phyloP scores from a whole-genome alignment of 106 monocot species.

The Apostasia shenzhenica region DNA sequence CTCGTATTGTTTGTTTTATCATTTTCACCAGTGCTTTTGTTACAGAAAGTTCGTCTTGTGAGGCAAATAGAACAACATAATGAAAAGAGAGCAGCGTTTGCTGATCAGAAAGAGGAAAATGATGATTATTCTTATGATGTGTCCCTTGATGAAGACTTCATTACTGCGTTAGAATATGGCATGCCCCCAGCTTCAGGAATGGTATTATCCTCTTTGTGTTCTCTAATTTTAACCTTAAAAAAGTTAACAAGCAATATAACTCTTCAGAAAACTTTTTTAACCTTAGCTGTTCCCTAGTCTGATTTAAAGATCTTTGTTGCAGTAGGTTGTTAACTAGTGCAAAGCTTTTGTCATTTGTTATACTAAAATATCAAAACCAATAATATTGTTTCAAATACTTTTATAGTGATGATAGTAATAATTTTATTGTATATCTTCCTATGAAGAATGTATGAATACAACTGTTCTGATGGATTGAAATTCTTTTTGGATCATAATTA shows the following conservation, averaged over 20 bases:
- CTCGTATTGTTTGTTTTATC: too few species aligned
- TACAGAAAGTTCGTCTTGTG: slow-evolving; percentile 74
- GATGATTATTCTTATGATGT: slow-evolving; percentile 85
- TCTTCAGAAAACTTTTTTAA: background rate
- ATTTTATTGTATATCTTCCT: too few species aligned
- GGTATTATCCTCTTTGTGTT: slow-evolving; percentile 37
- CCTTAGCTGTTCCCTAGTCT: background rate
- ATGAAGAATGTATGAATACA: too few species aligned
- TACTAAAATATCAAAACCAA: too few species aligned
- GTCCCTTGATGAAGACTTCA: slow-evolving; percentile 79
- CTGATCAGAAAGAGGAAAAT: slow-evolving; percentile 30
- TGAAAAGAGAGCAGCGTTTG: slow-evolving; percentile 41
- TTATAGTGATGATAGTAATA: too few species aligned
- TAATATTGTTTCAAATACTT: too few species aligned
- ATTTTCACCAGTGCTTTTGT: background rate
- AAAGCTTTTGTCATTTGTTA: background rate
- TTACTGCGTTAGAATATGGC: slow-evolving; percentile 93
- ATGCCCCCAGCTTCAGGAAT: slow-evolving; percentile 99
- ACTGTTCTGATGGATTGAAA: too few species aligned
- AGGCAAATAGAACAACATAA: slow-evolving; percentile 85
- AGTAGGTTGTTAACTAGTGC: background rate
- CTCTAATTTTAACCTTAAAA: background rate
- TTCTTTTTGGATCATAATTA: too few species aligned
- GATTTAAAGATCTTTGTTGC: background rate
- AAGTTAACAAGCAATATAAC: background rate